Conservation (phyloP, 768 basidiomycete genomes). For the Amanita fuliginea region DNA sequence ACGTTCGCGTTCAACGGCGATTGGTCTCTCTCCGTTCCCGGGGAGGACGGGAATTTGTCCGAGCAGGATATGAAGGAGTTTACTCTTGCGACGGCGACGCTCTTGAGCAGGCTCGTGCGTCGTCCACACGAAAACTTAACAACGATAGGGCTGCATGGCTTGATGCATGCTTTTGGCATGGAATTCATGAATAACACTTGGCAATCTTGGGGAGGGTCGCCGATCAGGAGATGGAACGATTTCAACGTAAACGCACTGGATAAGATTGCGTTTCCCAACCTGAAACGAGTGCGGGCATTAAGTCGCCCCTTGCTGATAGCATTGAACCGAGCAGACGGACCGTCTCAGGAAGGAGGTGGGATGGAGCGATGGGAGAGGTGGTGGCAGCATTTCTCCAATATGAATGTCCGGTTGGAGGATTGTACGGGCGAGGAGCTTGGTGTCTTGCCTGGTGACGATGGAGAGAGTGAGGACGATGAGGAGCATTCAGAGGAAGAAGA, state of each 20-base stretch:
- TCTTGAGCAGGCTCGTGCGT: constrained; percentile 29
- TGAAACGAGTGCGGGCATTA: constrained; percentile 49
- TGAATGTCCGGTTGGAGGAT: constrained; percentile 58
- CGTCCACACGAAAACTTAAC: constrained; percentile 46
- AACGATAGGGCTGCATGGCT: constrained; percentile 59
- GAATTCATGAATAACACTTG: constrained; percentile 16
- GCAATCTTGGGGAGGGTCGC: constrained; percentile 33
- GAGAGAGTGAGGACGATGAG: constrained; percentile 14
- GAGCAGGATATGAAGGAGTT: constrained; percentile 8
- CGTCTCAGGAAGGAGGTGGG: constrained; percentile 24
- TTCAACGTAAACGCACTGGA: constrained; percentile 48
- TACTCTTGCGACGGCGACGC: constrained; percentile 18
- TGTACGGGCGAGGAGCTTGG: constrained; percentile 63
- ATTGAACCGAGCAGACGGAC: constrained; percentile 46
- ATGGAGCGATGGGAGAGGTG: constrained; percentile 58
- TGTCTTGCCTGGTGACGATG: constrained; percentile 27
- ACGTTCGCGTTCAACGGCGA: constrained; percentile 69
- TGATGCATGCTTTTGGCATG: constrained; percentile 55
- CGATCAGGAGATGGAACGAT: constrained; percentile 44
- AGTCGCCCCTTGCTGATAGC: constrained; percentile 43
- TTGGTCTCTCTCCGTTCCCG: constrained; percentile 36
- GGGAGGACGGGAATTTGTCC: constrained; percentile 7
- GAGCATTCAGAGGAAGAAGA: constrained; percentile 20
- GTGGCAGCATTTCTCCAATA: constrained; percentile 42
- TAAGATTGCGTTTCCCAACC: constrained; percentile 44